Percentiles rank a stretch among this genome's conserved stretches.
phyloP scores from a whole-genome alignment of 148 eudicot genomes.

The Silene conica region DNA sequence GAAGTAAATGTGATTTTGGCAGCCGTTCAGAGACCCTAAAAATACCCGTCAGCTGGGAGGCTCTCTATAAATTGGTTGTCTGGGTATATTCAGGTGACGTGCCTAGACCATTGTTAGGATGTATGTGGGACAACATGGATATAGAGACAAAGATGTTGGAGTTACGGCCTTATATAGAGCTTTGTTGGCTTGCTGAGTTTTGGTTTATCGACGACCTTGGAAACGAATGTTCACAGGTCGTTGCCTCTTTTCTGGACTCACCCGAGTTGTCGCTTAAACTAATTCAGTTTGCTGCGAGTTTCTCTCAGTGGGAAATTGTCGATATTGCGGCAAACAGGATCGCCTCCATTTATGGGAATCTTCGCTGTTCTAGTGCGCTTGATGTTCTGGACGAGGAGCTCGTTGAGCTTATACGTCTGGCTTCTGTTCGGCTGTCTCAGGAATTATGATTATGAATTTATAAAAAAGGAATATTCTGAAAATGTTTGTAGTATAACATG shows the following conservation, averaged over 20 bases:
- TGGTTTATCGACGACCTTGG: slow-evolving; percentile 61
- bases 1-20: slow-evolving; percentile 23
- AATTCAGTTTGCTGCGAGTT: slow-evolving; percentile 55
- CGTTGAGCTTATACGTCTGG: slow-evolving; percentile 60
- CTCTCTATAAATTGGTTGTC: slow-evolving; percentile 50
- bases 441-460: slow-evolving; percentile 18
- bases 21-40: slow-evolving; percentile 51
- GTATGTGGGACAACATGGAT: slow-evolving; percentile 68
- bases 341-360: slow-evolving; percentile 52
- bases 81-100: slow-evolving; percentile 68
- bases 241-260: slow-evolving; percentile 51
- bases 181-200: slow-evolving; percentile 68
- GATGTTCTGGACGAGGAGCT: slow-evolving; percentile 61
- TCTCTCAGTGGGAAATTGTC: slow-evolving; percentile 58
- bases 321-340: slow-evolving; percentile 50
- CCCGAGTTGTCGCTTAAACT: slow-evolving; percentile 45
- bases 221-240: slow-evolving; percentile 37
- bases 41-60: slow-evolving; percentile 66
- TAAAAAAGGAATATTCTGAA: neutral
- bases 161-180: slow-evolving; percentile 58
- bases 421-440: slow-evolving; percentile 60
- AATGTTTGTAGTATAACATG: neutral
- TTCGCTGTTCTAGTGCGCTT: slow-evolving; percentile 58
- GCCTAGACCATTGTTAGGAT: slow-evolving; percentile 56
- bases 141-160: slow-evolving; percentile 39